Percentiles rank a stretch among this genome's conserved stretches.
phyloP scores from a whole-genome alignment of 257 asterid genomes.

The Henckelia pumila region DNA sequence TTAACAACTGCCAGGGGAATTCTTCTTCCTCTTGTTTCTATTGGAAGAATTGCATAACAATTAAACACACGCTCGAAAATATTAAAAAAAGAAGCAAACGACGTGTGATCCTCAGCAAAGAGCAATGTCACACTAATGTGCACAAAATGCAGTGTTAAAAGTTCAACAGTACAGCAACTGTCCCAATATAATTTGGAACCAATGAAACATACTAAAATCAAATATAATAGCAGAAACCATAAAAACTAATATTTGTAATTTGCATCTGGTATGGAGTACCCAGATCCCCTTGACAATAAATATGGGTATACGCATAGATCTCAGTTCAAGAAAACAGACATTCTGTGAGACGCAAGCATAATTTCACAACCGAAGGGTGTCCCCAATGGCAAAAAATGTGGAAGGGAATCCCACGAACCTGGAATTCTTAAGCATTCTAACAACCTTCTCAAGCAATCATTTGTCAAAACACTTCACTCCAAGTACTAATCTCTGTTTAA shows the following conservation, averaged over 20 bases:
- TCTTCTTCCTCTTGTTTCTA: background rate
- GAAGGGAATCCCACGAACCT: background rate
- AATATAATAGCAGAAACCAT: background rate
- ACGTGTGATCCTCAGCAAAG: background rate
- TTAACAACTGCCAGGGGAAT: background rate
- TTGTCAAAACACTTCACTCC: too few relatives aligned
- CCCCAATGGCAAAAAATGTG: background rate
- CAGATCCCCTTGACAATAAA: background rate
- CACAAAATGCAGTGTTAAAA: background rate
- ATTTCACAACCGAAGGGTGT: too few relatives aligned
- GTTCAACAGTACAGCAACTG: too few relatives aligned
- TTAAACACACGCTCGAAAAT: background rate
- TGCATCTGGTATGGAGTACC: background rate
- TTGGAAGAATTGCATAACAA: background rate
- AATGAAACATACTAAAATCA: background rate
- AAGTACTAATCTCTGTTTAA: too few relatives aligned
- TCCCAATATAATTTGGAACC: background rate
- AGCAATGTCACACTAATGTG: background rate
- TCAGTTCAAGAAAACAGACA: too few relatives aligned
- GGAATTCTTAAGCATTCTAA: background rate
- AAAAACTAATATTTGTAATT: background rate
- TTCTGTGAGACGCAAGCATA: background rate
- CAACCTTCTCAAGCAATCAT: background rate
- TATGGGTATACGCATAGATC: too few relatives aligned
- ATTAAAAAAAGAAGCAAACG: background rate